These are phyloP conservation scores for Trichoderma gracile DNA, from an alignment of 2,329 filamentous ascomycete species.

Conservation along the genomic window DNA sequence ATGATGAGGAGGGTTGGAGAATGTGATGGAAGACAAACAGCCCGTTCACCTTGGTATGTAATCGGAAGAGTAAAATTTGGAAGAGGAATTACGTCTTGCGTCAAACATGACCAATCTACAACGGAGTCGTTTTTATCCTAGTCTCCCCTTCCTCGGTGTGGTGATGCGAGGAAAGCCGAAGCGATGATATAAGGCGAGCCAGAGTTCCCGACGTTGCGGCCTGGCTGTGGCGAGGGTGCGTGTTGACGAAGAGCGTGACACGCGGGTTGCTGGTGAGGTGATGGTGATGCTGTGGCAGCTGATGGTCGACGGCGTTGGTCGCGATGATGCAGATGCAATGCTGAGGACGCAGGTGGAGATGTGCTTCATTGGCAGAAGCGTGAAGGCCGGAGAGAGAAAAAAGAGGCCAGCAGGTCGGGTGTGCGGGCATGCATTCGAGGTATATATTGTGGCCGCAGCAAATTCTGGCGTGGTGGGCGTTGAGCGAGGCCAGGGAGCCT, in stretches of 20 bases:
- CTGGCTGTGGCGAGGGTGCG: constrained; percentile 32
- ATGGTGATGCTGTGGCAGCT: constrained; percentile 24
- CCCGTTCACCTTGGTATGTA: constrained; percentile 63
- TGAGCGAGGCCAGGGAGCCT: constrained; percentile 17
- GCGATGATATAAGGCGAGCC: not conserved
- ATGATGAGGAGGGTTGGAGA: not conserved
- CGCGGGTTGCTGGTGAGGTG: not conserved
- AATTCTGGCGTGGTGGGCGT: constrained; percentile 31
- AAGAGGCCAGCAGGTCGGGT: constrained; percentile 8
- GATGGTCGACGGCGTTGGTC: constrained; percentile 31
- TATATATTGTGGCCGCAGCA: constrained; percentile 39
- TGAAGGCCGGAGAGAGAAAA: constrained; percentile 29
- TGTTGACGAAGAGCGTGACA: constrained; percentile 30
- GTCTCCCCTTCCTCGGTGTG: constrained; percentile 8
- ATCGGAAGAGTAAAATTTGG: constrained; percentile 59
- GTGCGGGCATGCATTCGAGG: constrained; percentile 35
- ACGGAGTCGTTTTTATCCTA: constrained; percentile 26
- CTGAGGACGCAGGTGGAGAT: constrained; percentile 20
- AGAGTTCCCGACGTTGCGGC: constrained; percentile 34
- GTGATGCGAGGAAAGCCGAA: constrained; percentile 30
- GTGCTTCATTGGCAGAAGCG: constrained; percentile 42
- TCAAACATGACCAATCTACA: constrained; percentile 53
- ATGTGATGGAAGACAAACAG: constrained; percentile 31
- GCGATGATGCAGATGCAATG: constrained; percentile 14
- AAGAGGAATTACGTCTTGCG: constrained; percentile 52